phyloP scores from a whole-genome alignment of 169 alveolate genomes.

The Plasmodium billcollinsi region DNA sequence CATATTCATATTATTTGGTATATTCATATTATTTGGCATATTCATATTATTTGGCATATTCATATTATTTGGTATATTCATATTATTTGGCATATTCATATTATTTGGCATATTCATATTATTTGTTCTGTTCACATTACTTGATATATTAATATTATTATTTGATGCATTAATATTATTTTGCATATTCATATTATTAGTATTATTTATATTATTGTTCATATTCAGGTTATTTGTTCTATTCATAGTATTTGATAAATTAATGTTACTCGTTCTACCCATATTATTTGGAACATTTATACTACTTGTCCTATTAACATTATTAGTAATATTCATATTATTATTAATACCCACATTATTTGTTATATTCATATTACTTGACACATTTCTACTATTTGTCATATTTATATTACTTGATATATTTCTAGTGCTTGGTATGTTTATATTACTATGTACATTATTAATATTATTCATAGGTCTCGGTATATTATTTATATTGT shows the following conservation, averaged over 20 bases:
- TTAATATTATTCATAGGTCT: neutral
- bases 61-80: slow-evolving; percentile 6
- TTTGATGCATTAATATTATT: neutral
- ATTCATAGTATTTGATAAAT: no score
- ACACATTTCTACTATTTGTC: slow-evolving; percentile 5
- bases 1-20: neutral
- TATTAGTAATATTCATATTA: slow-evolving; percentile 21
- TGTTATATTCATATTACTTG: slow-evolving; percentile 17
- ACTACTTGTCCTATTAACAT: neutral
- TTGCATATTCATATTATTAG: slow-evolving; percentile 14
- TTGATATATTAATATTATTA: neutral
- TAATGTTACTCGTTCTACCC: neutral
- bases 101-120: slow-evolving; percentile 3
- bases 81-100: neutral
- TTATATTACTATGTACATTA: neutral
- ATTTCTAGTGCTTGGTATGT: neutral
- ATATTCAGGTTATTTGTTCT: neutral
- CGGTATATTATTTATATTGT: slow-evolving; percentile 2
- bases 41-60: slow-evolving; percentile 17
- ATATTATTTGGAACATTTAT: slow-evolving; percentile 9
- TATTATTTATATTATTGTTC: neutral
- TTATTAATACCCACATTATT: slow-evolving; percentile 5
- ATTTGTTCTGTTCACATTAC: slow-evolving; percentile 13
- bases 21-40: slow-evolving; percentile 4
- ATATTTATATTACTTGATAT: slow-evolving; percentile 1